phyloP scores from a whole-genome alignment of 306 rosid genomes.

The Carpinus viminea region DNA sequence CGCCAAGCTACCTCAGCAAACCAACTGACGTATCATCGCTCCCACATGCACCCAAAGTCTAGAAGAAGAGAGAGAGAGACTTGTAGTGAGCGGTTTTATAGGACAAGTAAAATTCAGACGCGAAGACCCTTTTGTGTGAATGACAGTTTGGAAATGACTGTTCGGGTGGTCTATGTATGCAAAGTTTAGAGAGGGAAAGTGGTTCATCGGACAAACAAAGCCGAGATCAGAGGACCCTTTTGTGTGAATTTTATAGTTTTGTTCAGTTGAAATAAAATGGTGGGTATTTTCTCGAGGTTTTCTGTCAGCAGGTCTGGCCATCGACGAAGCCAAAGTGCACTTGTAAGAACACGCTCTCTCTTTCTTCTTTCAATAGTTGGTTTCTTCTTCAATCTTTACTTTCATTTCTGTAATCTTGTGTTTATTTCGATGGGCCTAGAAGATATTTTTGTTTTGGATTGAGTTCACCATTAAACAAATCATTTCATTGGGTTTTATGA shows the following conservation, averaged over 20 bases:
- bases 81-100: constrained; percentile 3
- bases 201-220: constrained; percentile 9
- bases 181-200: constrained; percentile 19
- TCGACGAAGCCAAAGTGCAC: constrained; percentile 91
- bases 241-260: constrained; percentile 30
- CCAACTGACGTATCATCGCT: constrained; percentile 20
- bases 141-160: background rate
- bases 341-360: constrained; percentile 50
- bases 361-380: background rate
- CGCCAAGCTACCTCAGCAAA: constrained; percentile 48
- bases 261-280: constrained; percentile 50
- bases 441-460: background rate
- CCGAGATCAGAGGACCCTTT: constrained; percentile 21
- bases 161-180: background rate
- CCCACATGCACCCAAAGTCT: background rate
- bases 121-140: constrained; percentile 8
- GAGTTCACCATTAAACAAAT: too few relatives aligned
- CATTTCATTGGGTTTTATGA: constrained; percentile 13
- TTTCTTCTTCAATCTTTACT: background rate
- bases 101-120: constrained; percentile 1
- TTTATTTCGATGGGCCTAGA: background rate
- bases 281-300: constrained; percentile 91
- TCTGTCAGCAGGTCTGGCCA: constrained; percentile 68
- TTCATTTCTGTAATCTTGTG: constrained; percentile 9
- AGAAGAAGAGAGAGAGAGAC: constrained; percentile 3